phyloP scores from a whole-genome alignment of 1,284 basidiomycete genomes.

The Tremellales sp. region DNA sequence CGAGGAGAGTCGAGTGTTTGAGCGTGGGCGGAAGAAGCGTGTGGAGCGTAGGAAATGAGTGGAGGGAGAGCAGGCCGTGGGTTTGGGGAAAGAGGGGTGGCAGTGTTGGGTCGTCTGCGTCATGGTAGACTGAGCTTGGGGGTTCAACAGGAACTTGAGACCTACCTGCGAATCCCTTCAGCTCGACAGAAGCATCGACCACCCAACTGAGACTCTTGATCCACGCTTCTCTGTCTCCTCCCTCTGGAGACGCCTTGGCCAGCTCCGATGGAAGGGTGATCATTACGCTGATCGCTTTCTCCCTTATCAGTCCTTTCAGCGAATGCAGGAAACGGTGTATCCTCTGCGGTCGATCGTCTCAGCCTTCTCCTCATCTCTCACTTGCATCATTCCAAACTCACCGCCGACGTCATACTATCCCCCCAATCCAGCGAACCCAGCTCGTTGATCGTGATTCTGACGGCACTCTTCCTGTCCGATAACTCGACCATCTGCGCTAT shows the following conservation, averaged over 20 bases:
- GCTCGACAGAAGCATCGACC: slow-evolving; percentile 67
- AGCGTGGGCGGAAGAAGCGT: slow-evolving; percentile 69
- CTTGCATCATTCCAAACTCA: slow-evolving; percentile 41
- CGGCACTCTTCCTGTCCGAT: slow-evolving; percentile 14
- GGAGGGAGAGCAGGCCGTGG: slow-evolving; percentile 75
- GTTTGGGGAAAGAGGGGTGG: slow-evolving; percentile 68
- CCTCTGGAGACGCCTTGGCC: slow-evolving; percentile 40
- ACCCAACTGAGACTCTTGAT: slow-evolving; percentile 72
- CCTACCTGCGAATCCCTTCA: slow-evolving; percentile 76
- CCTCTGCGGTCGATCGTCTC: slow-evolving; percentile 53
- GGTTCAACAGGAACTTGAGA: slow-evolving; percentile 9
- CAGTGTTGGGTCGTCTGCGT: slow-evolving; percentile 38
- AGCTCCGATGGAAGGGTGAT: slow-evolving; percentile 58
- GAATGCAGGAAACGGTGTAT: slow-evolving; percentile 65
- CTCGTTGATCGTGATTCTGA: slow-evolving; percentile 52
- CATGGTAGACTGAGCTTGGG: background rate
- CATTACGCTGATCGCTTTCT: slow-evolving; percentile 58
- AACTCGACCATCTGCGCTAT: slow-evolving; percentile 14
- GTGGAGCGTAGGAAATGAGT: slow-evolving; percentile 65
- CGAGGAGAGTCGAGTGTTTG: slow-evolving; percentile 70
- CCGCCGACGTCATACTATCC: slow-evolving; percentile 54
- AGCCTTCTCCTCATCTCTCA: background rate
- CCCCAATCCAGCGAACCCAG: slow-evolving; percentile 73
- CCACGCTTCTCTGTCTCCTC: slow-evolving; percentile 58
- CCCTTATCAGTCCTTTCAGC: slow-evolving; percentile 61